Evolutionary conservation across 768 basidiomycete genomes (phyloP), one percentile per base, ranked within the genome.

Genomic region (Butyriboletus loyo): DNA sequence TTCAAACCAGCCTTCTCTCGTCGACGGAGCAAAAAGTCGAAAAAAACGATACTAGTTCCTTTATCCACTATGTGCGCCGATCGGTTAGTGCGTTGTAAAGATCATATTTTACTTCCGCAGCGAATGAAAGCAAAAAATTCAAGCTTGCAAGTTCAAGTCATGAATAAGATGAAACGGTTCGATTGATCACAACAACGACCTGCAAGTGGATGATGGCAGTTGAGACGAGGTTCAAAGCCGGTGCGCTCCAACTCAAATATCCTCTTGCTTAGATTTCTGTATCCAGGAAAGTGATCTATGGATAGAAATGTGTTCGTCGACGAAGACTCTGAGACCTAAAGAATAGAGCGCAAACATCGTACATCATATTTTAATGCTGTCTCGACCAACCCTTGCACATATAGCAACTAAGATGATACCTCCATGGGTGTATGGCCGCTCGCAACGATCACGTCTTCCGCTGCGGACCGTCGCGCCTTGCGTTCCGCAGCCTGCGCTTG

Each of bases 401-500:
- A 22, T 1, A 36, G 13, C 22, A n/a, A 15, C 47, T 64, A 68
- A 10, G 53, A 52, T 3, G 58, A 49, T 17, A 66, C 45, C 46
- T 69, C 68, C 68, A 70, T 72, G 3, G 66, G 64, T 5, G 63
- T 60, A 36, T 63, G 61, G 3, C 67, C 67, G 21, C 64, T 68
- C 11, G 65, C 67, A 7, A 69, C 65, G 25, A 69, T 53, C 27
- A 67, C 63, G 7, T 66, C 66, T 25, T 64, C 64, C 6, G 62
- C 65, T 1, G 66, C 66, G 2, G 55, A 58, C 40, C 65, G 62
- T 25, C 66, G 67, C 27, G 74, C 72, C 51, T 60, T 69, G 39
- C 80, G 74, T 51, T 76, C 76, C 0, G 72, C 79, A 24, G 79
- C 75, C 53, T 73, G 79, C 9, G 73, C 65, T 56, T 81, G 74